phyloP scores from a whole-genome alignment of 2,329 filamentous ascomycete species.

The Cordyceps cicadae region DNA sequence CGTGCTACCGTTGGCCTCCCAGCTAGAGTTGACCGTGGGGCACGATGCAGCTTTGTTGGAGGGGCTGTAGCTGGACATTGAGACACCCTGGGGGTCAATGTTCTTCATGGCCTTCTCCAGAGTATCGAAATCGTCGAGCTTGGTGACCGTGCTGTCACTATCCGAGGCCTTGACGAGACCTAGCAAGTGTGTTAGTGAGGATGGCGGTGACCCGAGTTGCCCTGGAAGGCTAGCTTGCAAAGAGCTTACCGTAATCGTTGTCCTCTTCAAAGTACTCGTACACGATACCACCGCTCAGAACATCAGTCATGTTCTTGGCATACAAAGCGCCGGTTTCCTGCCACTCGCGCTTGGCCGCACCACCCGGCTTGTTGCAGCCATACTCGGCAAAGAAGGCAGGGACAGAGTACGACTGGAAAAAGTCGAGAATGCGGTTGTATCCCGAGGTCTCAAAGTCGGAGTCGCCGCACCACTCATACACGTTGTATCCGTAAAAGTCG shows the following conservation, averaged over 20 bases:
- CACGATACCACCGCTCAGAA: constrained; percentile 94
- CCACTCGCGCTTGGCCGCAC: constrained; percentile 64
- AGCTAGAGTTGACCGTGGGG: constrained; percentile 56
- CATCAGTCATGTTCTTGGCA: constrained; percentile 67
- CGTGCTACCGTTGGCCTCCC: constrained; percentile 49
- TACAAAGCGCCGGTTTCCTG: constrained; percentile 79
- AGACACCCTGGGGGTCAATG: constrained; percentile 57
- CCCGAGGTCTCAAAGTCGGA: constrained; percentile 70
- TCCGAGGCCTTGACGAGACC: constrained; percentile 59
- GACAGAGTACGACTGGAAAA: constrained; percentile 83
- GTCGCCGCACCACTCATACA: constrained; percentile 97
- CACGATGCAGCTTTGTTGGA: constrained; percentile 64
- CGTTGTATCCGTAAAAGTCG: constrained; percentile 99
- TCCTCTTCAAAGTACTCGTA: constrained; percentile 96
- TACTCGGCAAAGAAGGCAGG: constrained; percentile 99
- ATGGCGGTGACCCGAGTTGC: too few species aligned
- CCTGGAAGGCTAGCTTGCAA: constrained; percentile 18
- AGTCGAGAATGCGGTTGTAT: constrained; percentile 72
- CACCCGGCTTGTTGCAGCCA: constrained; percentile 69
- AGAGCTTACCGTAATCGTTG: constrained; percentile 67
- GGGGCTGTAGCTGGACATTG: constrained; percentile 61
- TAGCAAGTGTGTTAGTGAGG: constrained; percentile 18
- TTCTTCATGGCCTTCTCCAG: constrained; percentile 62
- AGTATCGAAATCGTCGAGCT: constrained; percentile 65
- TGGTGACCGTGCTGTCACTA: constrained; percentile 54